A percentile compares a stretch with the other conserved stretches of the same genome.
These are phyloP conservation scores for Suhomyces bokatorum DNA, from an alignment of 1,139 yeast species.

Conservation along the genomic window DNA sequence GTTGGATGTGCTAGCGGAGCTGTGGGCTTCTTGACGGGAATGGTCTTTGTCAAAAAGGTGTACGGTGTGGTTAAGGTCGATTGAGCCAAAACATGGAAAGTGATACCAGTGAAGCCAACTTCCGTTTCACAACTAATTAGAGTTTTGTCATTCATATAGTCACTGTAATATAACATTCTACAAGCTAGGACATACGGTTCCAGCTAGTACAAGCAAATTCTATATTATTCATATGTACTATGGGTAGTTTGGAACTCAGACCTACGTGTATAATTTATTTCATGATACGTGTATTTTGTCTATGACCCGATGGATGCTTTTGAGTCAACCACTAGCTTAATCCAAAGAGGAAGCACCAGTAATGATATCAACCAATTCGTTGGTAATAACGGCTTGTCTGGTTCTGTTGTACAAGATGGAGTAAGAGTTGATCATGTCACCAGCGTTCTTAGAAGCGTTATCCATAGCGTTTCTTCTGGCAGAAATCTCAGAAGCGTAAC, in stretches of 20 bases:
- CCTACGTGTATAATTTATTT: background rate
- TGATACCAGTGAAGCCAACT: too few relatives aligned
- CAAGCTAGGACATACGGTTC: background rate
- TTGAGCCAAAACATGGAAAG: background rate
- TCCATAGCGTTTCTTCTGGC: constrained; percentile 99
- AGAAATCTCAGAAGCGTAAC: constrained; percentile 96
- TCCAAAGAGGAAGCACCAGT: constrained; percentile 99
- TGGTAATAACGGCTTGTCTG: constrained; percentile 99
- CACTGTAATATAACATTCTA: constrained; percentile 1
- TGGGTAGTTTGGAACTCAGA: background rate
- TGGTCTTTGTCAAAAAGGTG: constrained; percentile 56
- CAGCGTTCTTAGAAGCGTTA: constrained; percentile 99
- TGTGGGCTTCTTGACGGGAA: constrained; percentile 66
- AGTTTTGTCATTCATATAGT: background rate
- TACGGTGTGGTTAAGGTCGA: constrained; percentile 63
- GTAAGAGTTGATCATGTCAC: constrained; percentile 96
- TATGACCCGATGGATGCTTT: constrained; percentile 7
- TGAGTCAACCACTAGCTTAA: constrained; percentile 35
- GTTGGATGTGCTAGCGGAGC: constrained; percentile 78
- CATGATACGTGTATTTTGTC: constrained; percentile 13
- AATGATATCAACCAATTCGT: constrained; percentile 98
- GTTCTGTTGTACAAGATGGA: constrained; percentile 98
- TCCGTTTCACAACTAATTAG: too few relatives aligned
- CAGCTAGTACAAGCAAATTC: background rate
- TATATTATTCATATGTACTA: too few relatives aligned